Percentiles rank a stretch among this genome's conserved stretches.
These are phyloP conservation scores for Pelargonium nanum DNA, from an alignment of 345 rosid species.

Conservation along the genomic window DNA sequence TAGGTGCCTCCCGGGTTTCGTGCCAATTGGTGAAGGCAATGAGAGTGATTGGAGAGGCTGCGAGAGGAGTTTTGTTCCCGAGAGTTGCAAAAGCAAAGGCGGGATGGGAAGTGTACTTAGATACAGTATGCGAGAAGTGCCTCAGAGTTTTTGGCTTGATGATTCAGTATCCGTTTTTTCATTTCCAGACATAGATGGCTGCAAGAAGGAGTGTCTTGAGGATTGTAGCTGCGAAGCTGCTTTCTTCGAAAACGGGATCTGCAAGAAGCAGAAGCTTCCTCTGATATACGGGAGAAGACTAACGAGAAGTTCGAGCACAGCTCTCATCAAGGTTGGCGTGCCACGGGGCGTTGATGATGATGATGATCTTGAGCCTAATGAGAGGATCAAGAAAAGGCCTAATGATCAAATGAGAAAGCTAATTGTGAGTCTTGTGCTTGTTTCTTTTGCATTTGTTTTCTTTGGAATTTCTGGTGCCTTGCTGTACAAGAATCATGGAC, in stretches of 20 bases:
- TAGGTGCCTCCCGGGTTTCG: constrained; percentile 13
- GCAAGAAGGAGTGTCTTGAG: constrained; percentile 12
- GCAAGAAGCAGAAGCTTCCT: constrained; percentile 22
- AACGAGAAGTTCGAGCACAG: neutral
- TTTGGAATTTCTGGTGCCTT: constrained; percentile 3
- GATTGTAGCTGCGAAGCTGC: constrained; percentile 27
- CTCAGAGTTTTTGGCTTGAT: constrained; percentile 10
- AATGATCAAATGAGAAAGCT: neutral
- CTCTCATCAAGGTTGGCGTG: constrained; percentile 15
- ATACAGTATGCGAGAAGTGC: too few species aligned
- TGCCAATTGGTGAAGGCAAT: neutral
- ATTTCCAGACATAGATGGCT: constrained; percentile 3
- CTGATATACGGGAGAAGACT: constrained; percentile 15
- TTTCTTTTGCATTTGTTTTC: neutral
- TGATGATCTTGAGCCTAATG: neutral
- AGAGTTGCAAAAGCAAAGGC: constrained; percentile 6
- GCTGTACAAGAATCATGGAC: neutral
- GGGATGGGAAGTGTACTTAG: constrained; percentile 1
- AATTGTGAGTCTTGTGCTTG: constrained; percentile 1
- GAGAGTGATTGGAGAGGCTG: constrained; percentile 19
- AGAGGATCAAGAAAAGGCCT: neutral
- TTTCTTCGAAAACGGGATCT: neutral
- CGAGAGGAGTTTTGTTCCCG: constrained; percentile 6
- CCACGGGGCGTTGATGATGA: too few species aligned
- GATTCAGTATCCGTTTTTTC: neutral